A percentile compares a stretch with the other conserved stretches of the same genome.
Conservation (phyloP, 495 filamentous ascomycete genomes). For the Beverwykella pulmonaria region DNA sequence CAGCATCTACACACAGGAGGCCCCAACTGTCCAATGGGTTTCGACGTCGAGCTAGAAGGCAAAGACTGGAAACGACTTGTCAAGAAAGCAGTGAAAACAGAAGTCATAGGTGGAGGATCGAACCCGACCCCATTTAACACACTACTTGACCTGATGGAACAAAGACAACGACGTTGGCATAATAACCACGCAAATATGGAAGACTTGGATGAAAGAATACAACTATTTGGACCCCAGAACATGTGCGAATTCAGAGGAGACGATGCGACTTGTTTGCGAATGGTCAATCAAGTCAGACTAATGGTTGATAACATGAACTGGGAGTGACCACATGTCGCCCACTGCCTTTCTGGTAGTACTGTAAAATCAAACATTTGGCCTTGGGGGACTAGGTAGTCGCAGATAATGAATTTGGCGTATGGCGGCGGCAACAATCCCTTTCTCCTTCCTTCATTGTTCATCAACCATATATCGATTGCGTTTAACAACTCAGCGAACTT, state of each 20-base stretch:
- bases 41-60: conserved; percentile 41
- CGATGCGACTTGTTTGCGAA: conserved; percentile 38
- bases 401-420: neutral
- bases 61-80: conserved; percentile 43
- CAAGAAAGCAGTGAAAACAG: conserved; percentile 43
- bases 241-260: conserved; percentile 15
- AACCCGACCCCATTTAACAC: conserved; percentile 26
- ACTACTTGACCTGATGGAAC: conserved; percentile 38
- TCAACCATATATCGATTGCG: neutral
- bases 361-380: neutral
- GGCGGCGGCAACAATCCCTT: neutral
- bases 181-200: neutral
- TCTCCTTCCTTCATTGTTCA: neutral
- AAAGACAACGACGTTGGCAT: conserved; percentile 36
- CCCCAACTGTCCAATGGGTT: conserved; percentile 42
- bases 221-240: conserved; percentile 20
- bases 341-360: neutral
- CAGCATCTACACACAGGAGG: conserved; percentile 42
- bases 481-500: neutral
- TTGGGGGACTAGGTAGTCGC: neutral
- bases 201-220: conserved; percentile 14
- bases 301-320: conserved; percentile 35
- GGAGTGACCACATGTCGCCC: conserved; percentile 19
- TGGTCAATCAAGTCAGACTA: conserved; percentile 26
- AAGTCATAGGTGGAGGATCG: conserved; percentile 39